A percentile compares a stretch with the other conserved stretches of the same genome.
Conservation (phyloP, 202 grass and related monocot genomes). For the Panicum virgatum region DNA sequence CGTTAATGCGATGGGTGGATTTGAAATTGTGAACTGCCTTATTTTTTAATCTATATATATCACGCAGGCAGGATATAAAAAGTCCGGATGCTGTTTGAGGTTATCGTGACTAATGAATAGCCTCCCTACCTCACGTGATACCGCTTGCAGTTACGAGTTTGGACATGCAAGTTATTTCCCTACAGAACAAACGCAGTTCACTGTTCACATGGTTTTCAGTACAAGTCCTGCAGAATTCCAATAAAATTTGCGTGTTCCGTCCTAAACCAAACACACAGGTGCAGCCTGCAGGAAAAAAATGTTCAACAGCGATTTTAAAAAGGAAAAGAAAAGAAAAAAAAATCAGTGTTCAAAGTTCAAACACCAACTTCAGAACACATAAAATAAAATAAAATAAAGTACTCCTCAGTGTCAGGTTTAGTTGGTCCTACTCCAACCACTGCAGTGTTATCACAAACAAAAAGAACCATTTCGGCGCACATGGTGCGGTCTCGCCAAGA, state of each 20-base stretch:
- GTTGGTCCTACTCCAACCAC: background rate
- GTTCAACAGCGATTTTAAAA: background rate
- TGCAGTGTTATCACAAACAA: background rate
- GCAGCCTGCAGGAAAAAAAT: background rate
- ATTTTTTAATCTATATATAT: background rate
- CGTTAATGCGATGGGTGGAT: constrained; percentile 11
- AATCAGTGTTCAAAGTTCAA: background rate
- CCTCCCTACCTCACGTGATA: background rate
- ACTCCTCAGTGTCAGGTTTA: background rate
- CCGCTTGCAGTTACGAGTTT: background rate
- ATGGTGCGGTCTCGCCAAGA: constrained; percentile 12
- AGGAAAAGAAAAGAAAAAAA: background rate
- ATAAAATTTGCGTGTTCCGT: background rate
- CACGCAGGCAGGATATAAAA: background rate
- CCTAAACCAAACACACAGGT: background rate
- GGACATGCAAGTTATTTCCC: background rate
- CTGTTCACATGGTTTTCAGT: background rate
- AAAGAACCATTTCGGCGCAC: constrained; percentile 25
- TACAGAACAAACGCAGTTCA: background rate
- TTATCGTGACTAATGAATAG: background rate
- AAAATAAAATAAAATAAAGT: background rate
- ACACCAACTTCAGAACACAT: background rate
- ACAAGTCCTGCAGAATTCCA: background rate
- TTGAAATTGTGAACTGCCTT: background rate
- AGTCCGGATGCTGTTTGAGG: background rate